Evolutionary conservation across 75 land plant species (phyloP), one percentile per base, ranked within the genome.

Genomic region (Pinus tabuliformis): DNA sequence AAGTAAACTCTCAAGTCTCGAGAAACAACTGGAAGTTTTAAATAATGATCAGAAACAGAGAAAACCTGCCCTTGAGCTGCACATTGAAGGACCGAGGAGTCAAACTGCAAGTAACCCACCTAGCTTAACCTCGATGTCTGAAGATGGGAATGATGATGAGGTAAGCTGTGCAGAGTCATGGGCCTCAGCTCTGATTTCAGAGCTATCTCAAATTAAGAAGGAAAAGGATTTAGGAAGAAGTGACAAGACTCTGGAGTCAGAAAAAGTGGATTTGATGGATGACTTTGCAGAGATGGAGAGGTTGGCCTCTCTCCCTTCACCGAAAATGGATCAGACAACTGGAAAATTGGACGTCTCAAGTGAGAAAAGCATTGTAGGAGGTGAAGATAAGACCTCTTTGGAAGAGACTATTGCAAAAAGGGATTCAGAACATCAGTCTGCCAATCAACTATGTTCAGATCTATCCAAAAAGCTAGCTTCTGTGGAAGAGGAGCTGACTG

Each of bases 201-300:
- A 89, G 64, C 76, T 86, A 22, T 85, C 90, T 24, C 88, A 87
- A n/a, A 36, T 81, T 66, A 87, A 86, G 84, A 88, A 81, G 73
- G 89, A 82, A 15, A 89, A 86, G 80, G 65, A 64, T 17, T 59
- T 20, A 63, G 83, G 70, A 20, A 85, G 61, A 62, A 33, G 64
- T 26, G 78, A 58, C 39, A 89, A 84, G 45, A 54, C 74, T 73
- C 84, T 73, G n/a, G 83, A 79, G 57, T 79, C 83, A n/a, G 77
- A 59, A 60, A 87, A 84, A 56, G 59, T 95, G 76, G 89, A 89
- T 15, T 81, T 96, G 60, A 94, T 96, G 99, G 98, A 96, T 87
- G 99, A 96, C 79, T 96, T 96, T 70, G 81, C 84, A 33, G 99
- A 96, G 77, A 96, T 94, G 99, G 98, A 96, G 78, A 90, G 80